A percentile compares a stretch with the other conserved stretches of the same genome.
These are phyloP conservation scores for Bacidia gigantensis DNA, from an alignment of 495 filamentous ascomycete species.

Conservation along the genomic window DNA sequence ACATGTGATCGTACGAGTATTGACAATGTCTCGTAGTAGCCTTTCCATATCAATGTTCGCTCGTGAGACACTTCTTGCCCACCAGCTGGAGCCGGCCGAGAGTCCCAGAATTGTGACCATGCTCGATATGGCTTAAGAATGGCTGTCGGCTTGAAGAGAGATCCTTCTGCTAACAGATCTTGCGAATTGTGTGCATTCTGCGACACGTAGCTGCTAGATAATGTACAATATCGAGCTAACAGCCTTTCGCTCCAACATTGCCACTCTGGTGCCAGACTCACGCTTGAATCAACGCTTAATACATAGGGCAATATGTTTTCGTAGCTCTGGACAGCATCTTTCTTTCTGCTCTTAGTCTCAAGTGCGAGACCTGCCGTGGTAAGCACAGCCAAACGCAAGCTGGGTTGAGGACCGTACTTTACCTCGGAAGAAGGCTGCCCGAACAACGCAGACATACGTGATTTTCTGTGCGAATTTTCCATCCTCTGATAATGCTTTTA, in stretches of 20 bases:
- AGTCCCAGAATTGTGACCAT: constrained; percentile 48
- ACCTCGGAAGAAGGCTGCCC: constrained; percentile 63
- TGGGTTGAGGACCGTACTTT: constrained; percentile 4
- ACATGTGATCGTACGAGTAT: constrained; percentile 32
- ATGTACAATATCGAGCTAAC: constrained; percentile 54
- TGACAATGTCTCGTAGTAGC: constrained; percentile 67
- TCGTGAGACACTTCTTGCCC: not conserved
- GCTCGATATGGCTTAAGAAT: constrained; percentile 44
- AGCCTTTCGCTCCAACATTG: constrained; percentile 67
- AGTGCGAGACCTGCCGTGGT: constrained; percentile 39
- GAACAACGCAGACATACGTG: constrained; percentile 68
- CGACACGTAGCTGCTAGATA: constrained; percentile 34
- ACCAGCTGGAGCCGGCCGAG: not conserved
- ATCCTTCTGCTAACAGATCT: constrained; percentile 32
- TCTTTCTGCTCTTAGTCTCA: constrained; percentile 35
- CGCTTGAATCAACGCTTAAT: constrained; percentile 20
- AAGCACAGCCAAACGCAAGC: not conserved
- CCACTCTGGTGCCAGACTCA: constrained; percentile 37
- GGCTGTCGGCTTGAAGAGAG: constrained; percentile 30
- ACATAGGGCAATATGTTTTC: constrained; percentile 43
- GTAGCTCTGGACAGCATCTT: constrained; percentile 50
- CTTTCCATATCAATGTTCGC: constrained; percentile 55
- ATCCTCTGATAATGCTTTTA: constrained; percentile 34
- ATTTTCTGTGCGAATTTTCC: constrained; percentile 44
- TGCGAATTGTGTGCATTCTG: not conserved